phyloP scores from a whole-genome alignment of 2,329 filamentous ascomycete genomes.

The Aotearoamyces nothofagi region DNA sequence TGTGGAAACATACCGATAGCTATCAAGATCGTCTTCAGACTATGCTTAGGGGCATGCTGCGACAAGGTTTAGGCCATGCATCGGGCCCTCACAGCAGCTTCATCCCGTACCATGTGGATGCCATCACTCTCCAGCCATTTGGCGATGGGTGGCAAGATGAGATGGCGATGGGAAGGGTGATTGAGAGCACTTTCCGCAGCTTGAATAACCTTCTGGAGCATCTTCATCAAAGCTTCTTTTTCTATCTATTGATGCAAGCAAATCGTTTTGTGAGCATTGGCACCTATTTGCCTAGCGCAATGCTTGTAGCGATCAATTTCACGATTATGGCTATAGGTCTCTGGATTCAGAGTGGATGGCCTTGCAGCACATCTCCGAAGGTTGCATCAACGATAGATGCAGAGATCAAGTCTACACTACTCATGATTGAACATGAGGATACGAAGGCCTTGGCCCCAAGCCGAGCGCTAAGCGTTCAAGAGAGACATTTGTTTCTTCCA shows the following conservation, averaged over 20 bases:
- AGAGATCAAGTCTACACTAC: conserved; percentile 18
- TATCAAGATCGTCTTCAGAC: conserved; percentile 75
- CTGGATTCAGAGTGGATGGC: conserved; percentile 75
- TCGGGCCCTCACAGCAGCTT: conserved; percentile 90
- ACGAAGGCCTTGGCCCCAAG: conserved; percentile 12
- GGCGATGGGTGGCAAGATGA: conserved; percentile 94
- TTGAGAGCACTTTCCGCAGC: conserved; percentile 84
- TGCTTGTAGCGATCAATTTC: conserved; percentile 88
- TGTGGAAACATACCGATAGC: conserved; percentile 60
- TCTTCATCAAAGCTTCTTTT: conserved; percentile 98
- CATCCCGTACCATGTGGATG: conserved; percentile 95
- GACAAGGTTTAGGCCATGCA: conserved; percentile 76
- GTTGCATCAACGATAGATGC: conserved; percentile 12
- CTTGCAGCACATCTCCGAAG: conserved; percentile 4
- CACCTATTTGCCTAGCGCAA: conserved; percentile 93
- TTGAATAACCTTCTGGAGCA: conserved; percentile 95
- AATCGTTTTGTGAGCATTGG: conserved; percentile 96
- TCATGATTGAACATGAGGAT: conserved; percentile 8
- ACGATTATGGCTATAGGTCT: conserved; percentile 87
- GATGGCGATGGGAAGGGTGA: conserved; percentile 79
- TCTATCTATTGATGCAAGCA: conserved; percentile 84
- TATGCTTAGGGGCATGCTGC: conserved; percentile 84
- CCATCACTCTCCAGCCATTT: conserved; percentile 80
- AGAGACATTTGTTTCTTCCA: conserved; percentile 53
- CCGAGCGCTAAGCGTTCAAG: conserved; percentile 10